Evolutionary conservation across 805 yeast genomes (phyloP).

Genomic region (Ogataea henricii): DNA sequence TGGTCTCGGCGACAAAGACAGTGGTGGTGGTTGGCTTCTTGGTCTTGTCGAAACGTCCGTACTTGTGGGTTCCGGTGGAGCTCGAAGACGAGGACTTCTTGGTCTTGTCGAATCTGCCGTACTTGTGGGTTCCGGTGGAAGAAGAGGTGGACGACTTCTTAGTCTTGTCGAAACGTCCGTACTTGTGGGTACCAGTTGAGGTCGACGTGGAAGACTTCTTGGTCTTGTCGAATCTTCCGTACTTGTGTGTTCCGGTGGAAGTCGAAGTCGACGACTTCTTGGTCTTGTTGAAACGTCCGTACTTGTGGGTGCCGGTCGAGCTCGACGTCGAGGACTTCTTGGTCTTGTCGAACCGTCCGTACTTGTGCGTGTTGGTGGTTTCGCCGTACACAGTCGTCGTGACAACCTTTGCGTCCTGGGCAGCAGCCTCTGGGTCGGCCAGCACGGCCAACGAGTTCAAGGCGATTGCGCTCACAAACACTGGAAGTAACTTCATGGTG

Average conservation of each 20-base stretch:
- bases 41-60: conserved; percentile 54
- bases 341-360: conserved; percentile 58
- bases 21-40: conserved; percentile 41
- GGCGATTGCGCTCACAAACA: conserved; percentile 38
- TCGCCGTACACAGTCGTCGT: conserved; percentile 39
- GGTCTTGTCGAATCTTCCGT: conserved; percentile 57
- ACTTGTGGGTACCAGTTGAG: conserved; percentile 43
- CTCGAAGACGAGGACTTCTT: conserved; percentile 32
- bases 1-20: conserved; percentile 30
- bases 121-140: conserved; percentile 52
- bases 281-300: conserved; percentile 55
- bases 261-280: conserved; percentile 39
- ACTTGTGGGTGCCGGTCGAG: conserved; percentile 43
- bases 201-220: conserved; percentile 35
- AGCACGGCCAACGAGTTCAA: conserved; percentile 39
- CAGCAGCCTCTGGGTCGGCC: conserved; percentile 28
- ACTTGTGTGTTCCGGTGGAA: conserved; percentile 52
- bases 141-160: conserved; percentile 33
- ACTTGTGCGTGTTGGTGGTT: conserved; percentile 34
- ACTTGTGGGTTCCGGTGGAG: conserved; percentile 43
- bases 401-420: conserved; percentile 27
- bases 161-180: conserved; percentile 55
- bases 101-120: conserved; percentile 58
- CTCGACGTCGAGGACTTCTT: conserved; percentile 33
- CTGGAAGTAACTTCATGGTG: conserved; percentile 46